phyloP scores from a whole-genome alignment of 2,329 filamentous ascomycete genomes.

The Colletotrichum somersetense region DNA sequence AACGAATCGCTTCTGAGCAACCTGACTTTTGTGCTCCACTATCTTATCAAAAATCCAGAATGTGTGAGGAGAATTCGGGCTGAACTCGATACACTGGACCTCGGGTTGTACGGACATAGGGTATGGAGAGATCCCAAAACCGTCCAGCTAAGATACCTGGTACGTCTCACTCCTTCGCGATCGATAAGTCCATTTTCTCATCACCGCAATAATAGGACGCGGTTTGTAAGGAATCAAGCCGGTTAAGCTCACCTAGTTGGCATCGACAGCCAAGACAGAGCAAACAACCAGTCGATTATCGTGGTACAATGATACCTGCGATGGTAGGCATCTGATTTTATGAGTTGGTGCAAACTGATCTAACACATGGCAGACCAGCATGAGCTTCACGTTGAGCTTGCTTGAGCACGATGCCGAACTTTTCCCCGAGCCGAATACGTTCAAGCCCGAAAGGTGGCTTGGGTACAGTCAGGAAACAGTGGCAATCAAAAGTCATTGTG shows the following conservation, averaged over 20 bases:
- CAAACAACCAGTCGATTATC: conserved; percentile 12
- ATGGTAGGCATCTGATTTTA: not conserved
- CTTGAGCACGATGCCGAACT: conserved; percentile 38
- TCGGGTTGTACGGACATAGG: conserved; percentile 28
- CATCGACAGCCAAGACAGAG: conserved; percentile 42
- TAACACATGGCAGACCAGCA: conserved; percentile 27
- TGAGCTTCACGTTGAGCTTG: conserved; percentile 40
- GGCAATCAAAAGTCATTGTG: conserved; percentile 4
- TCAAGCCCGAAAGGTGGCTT: conserved; percentile 42
- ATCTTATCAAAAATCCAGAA: conserved; percentile 37
- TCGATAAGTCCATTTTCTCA: not conserved
- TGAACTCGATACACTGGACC: conserved; percentile 40
- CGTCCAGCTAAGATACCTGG: conserved; percentile 34
- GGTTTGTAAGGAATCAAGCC: conserved; percentile 41
- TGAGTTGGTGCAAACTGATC: not conserved
- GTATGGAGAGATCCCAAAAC: conserved; percentile 39
- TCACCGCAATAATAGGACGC: conserved; percentile 30
- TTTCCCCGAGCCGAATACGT: conserved; percentile 33
- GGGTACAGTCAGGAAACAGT: conserved; percentile 13
- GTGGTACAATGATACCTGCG: conserved; percentile 27
- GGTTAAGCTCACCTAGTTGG: conserved; percentile 42
- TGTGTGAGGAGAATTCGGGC: conserved; percentile 26
- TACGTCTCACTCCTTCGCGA: not conserved
- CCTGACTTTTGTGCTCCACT: conserved; percentile 38
- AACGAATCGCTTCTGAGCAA: conserved; percentile 44